Base-by-base conservation (phyloP, 371 early-diverging fungal genomes). In the Batkoa obscura region DNA sequence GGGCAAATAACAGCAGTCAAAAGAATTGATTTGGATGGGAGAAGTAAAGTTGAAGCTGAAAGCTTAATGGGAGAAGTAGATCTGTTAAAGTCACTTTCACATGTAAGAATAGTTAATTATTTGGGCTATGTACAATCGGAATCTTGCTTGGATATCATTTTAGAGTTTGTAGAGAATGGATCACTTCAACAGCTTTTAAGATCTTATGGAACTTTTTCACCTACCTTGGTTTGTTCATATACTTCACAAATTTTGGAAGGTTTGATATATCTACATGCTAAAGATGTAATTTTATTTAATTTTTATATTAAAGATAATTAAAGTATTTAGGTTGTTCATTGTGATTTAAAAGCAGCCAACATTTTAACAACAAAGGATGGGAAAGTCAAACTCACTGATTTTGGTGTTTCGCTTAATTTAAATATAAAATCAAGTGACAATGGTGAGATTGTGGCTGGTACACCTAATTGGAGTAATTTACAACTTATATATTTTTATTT, bases 261-360 rank as follows among this genome's bases (percentile, higher is more conserved):
- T 0, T 75, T 98, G 17, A 71, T 80, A 2, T 98, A 93, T 67
- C 72, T 98, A 34, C 98, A 98, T 64, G 80, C 79, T 0, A 84
- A 88, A 62, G 78, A 76, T 54, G 71, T 48, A 12, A 30, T 74
- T 78, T 36, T 75, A 23, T 17, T 2, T 30, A 23, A 23, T 23
- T 23, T 23, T 23, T 23, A 23, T 23, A 39, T 5, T 3, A 23
- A 10, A 12, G 23, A n/a, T 2, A 32, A 17, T 17, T 42, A 37
- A n/a, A 0, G 13, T 46, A 8, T 58, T 81, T 64, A 83, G 45
- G 53, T 86, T 1, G 86, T 86, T 1, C 98, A 99, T 67, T 81
- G 99, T 57, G 98, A 99, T 69, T 68, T 98, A 49, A 99, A 99
- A 66, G 90, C 88, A 0, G 91, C 89, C 64, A 95, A 95, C 64